Base-by-base conservation (phyloP, 768 basidiomycete genomes). In the Coprinellus micaceus region DNA sequence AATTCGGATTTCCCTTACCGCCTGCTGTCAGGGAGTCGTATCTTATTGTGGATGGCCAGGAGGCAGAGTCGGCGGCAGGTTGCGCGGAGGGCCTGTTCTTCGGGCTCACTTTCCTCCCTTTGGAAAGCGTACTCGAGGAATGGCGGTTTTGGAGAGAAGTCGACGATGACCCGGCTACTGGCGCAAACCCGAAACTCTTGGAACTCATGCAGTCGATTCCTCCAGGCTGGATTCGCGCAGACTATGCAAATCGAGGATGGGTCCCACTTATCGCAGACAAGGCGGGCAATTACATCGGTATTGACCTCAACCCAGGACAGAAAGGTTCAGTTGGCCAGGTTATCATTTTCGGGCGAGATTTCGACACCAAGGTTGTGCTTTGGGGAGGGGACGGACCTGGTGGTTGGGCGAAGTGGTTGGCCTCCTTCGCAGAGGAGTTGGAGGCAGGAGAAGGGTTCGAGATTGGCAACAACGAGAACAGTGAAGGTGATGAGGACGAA, bases 301-400 rank as follows among this genome's bases (percentile, higher is more conserved):
- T 99, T 46, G 97, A 99, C 70, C 80, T 99, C 57, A 93, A 89
- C 70, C 96, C 96, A 7, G 90, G 68, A 9, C 84, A 87, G 66
- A 72, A 74, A 46, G 94, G 94, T 43, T 73, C 80, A 9, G 77
- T 80, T 53, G 97, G 97, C 5, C 97, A 99, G 68, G 96, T 98
- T 46, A 97, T 99, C 56, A 87, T 98, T 48, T 99, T 98, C 69
- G 97, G 97, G n/a, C 83, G 97, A 50, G 97, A 98, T 67, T 98
- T 98, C 70, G 97, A 99, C 71, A 89, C 93, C 11, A 99, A 99
- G 68, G 91, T 97, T 36, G 95, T 98, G 40, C 77, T 98, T 45
- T 98, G 89, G 86, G 79, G 82, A 51, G 97, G 97, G 7, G 94
- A 98, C 56, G 94, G 94, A 7, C 79, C 82, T 15, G 85, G 82